These are phyloP conservation scores for rapeseed (Brassica napus) DNA, from an alignment of 345 rosid species.

Conservation along the genomic window Da-Ae NC_063441.1:1210501-1211000, in stretches of 20 bases:
- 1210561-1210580: slow-evolving; percentile 70
- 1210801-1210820: slow-evolving; percentile 59
- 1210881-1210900: background rate
- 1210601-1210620: slow-evolving; percentile 45
- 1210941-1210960: no score
- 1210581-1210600: slow-evolving; percentile 43
- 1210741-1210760: slow-evolving; percentile 93
- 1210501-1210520: slow-evolving; percentile 67
- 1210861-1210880: background rate
- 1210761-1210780: slow-evolving; percentile 93
- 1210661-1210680: slow-evolving; percentile 46
- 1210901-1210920: background rate
- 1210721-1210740: slow-evolving; percentile 47
- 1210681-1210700: slow-evolving; percentile 81
- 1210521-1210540: slow-evolving; percentile 43
- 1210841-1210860: slow-evolving; percentile 59
- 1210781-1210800: slow-evolving; percentile 88
- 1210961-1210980: slow-evolving; percentile 31
- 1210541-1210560: slow-evolving; percentile 46
- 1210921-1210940: background rate
- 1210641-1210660: slow-evolving; percentile 41
- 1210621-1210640: slow-evolving; percentile 40
- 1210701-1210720: slow-evolving; percentile 44
- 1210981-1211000: slow-evolving; percentile 22
- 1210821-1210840: slow-evolving; percentile 50